Base-by-base conservation (phyloP, 345 rosid genomes). In the Gynandropsis gynandra region DNA sequence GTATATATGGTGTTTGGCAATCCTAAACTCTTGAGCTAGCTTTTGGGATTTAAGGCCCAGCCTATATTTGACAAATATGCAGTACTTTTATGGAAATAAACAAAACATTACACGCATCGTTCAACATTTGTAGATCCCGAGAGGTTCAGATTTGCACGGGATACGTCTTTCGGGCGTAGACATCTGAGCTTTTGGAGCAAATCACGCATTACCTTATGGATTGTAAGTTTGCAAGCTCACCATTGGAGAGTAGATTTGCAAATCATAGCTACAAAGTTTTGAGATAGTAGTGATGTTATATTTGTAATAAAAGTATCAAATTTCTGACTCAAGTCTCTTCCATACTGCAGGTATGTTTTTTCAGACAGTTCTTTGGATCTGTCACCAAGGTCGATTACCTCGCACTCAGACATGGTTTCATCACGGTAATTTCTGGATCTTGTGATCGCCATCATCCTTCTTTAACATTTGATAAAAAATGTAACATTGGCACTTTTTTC, bases 71-170 rank as follows among this genome's bases (percentile, higher is more conserved):
- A n/a, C n/a, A n/a, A n/a, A n/a, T n/a, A n/a, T n/a, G n/a, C n/a
- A n/a, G n/a, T n/a, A n/a, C n/a, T 1, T 41, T 41, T 10, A 44
- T 44, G 10, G 1, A 15, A 16, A 9, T 44, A 3, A 8, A 16
- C 12, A 19, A 11, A 4, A 13, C 1, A 33, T n/a, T n/a, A n/a
- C n/a, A n/a, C n/a, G n/a, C n/a, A n/a, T n/a, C n/a, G n/a, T n/a
- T n/a, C n/a, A n/a, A n/a, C n/a, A n/a, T n/a, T n/a, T 70, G 59
- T 51, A 92, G 98, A 92, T 76, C 98, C 98, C 3, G 88, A 92
- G 72, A 84, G 96, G 69, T 92, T 92, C 58, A 72, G 98, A 58
- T 87, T 84, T 59, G 81, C 98, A 39, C 84, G 89, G 62, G 96
- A 92, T 58, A 87, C 98, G 5, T 80, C 98, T 10, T 92, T 92